phyloP scores from a whole-genome alignment of 2,329 filamentous ascomycete genomes.

The Rachicladosporium sp. region DNA sequence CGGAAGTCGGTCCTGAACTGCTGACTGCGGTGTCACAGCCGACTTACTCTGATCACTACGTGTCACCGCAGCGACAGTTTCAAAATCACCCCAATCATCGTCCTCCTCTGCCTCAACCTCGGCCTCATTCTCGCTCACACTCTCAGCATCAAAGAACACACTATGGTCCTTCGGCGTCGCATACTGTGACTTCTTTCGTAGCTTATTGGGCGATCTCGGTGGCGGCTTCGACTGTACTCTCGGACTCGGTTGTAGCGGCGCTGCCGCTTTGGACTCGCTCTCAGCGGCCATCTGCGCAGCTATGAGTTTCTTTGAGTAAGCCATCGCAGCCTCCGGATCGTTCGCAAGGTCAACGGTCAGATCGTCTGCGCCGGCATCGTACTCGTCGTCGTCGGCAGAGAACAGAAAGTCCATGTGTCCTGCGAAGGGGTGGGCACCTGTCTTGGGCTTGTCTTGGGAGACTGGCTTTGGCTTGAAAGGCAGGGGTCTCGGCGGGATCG shows the following conservation, averaged over 20 bases:
- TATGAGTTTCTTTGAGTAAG: conserved; percentile 22
- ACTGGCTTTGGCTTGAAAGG: conserved; percentile 11
- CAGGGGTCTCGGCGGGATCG: neutral
- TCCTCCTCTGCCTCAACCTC: conserved; percentile 14
- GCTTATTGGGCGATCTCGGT: conserved; percentile 11
- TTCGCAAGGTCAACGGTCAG: conserved; percentile 18
- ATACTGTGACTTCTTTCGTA: conserved; percentile 15
- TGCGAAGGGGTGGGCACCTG: conserved; percentile 22
- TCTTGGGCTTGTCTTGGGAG: neutral
- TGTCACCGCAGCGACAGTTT: conserved; percentile 6
- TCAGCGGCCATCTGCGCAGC: conserved; percentile 13
- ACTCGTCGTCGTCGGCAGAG: conserved; percentile 20
- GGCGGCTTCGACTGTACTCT: conserved; percentile 5
- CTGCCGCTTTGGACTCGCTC: conserved; percentile 3
- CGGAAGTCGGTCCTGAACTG: conserved; percentile 2
- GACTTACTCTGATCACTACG: neutral
- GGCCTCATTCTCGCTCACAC: conserved; percentile 12
- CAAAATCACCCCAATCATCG: conserved; percentile 25
- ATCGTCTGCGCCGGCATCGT: conserved; percentile 23
- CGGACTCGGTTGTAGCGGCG: neutral
- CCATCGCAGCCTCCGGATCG: conserved; percentile 25
- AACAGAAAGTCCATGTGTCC: conserved; percentile 23
- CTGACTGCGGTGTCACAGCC: too few species aligned
- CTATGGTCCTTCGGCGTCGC: conserved; percentile 9
- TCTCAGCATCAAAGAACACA: conserved; percentile 24